phyloP scores from a whole-genome alignment of 257 asterid genomes.

The Craterostigma plantagineum region DNA sequence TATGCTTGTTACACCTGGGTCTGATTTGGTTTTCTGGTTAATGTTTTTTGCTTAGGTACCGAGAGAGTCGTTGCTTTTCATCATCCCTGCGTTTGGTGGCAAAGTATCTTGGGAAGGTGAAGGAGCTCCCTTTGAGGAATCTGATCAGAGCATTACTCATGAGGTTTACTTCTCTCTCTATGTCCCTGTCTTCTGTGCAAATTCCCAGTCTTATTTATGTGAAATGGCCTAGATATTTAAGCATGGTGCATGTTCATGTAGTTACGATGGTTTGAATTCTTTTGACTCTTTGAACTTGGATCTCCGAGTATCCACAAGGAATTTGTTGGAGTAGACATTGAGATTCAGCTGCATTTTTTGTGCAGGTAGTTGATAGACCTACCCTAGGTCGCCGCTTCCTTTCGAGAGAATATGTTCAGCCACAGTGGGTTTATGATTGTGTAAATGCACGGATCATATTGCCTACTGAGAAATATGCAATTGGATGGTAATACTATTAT shows the following conservation, averaged over 20 bases:
- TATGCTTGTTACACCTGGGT: background rate
- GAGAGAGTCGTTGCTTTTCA: slow-evolving; percentile 71
- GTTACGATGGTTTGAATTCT: background rate
- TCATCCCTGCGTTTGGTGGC: slow-evolving; percentile 95
- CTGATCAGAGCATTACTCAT: slow-evolving; percentile 74
- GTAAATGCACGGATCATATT: slow-evolving; percentile 66
- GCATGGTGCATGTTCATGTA: too few species aligned
- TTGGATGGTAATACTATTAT: slow-evolving; percentile 45
- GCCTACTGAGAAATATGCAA: slow-evolving; percentile 61
- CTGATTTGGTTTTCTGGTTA: slow-evolving; percentile 1
- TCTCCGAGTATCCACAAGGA: background rate
- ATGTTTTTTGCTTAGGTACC: slow-evolving; percentile 50
- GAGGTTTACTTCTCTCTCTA: slow-evolving; percentile 47
- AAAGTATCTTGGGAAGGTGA: slow-evolving; percentile 94
- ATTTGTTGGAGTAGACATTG: slow-evolving; percentile 2
- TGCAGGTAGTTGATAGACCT: slow-evolving; percentile 92
- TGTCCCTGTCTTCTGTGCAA: background rate
- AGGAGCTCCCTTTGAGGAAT: slow-evolving; percentile 78
- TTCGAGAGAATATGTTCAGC: slow-evolving; percentile 83
- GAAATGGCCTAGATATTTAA: background rate
- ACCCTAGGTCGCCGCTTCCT: slow-evolving; percentile 58
- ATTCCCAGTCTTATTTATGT: background rate
- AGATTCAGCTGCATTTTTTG: slow-evolving; percentile 1
- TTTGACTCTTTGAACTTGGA: background rate
- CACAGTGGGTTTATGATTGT: slow-evolving; percentile 93